These are phyloP conservation scores for Linnemannia exigua DNA, from an alignment of 192 early-diverging fungal genomes.

Conservation along the genomic window DNA sequence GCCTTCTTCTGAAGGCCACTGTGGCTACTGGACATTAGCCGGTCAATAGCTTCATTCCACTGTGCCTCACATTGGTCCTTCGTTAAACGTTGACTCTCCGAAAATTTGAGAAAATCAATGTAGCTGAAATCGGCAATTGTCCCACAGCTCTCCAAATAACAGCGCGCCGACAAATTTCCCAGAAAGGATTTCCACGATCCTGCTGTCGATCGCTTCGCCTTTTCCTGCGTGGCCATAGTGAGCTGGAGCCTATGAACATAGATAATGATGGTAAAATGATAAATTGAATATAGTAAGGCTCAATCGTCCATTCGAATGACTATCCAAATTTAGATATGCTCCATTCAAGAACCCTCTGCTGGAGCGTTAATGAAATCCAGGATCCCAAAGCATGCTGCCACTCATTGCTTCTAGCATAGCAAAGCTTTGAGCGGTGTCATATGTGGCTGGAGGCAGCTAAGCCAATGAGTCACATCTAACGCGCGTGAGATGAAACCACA, in stretches of 20 bases:
- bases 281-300: neutral
- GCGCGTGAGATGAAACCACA: slow-evolving; percentile 35
- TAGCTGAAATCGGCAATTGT: slow-evolving; percentile 21
- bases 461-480: slow-evolving; percentile 34
- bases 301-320: neutral
- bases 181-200: slow-evolving; percentile 24
- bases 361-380: slow-evolving; percentile 40
- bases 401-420: slow-evolving; percentile 43
- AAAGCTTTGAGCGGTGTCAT: slow-evolving; percentile 27
- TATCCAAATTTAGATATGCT: slow-evolving; percentile 20
- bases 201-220: slow-evolving; percentile 8
- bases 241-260: slow-evolving; percentile 2
- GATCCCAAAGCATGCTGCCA: slow-evolving; percentile 44
- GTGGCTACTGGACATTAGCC: slow-evolving; percentile 10
- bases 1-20: slow-evolving; percentile 23
- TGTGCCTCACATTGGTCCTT: slow-evolving; percentile 42
- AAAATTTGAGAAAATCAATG: slow-evolving; percentile 19
- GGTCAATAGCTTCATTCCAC: slow-evolving; percentile 29
- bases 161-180: slow-evolving; percentile 18
- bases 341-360: slow-evolving; percentile 43
- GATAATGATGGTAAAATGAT: neutral
- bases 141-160: slow-evolving; percentile 30
- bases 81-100: slow-evolving; percentile 27
- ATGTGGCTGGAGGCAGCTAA: slow-evolving; percentile 24
- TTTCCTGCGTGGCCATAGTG: slow-evolving; percentile 6